Conservation (phyloP, 176 grass and related monocot genomes). For the Eragrostis nindensis region DNA sequence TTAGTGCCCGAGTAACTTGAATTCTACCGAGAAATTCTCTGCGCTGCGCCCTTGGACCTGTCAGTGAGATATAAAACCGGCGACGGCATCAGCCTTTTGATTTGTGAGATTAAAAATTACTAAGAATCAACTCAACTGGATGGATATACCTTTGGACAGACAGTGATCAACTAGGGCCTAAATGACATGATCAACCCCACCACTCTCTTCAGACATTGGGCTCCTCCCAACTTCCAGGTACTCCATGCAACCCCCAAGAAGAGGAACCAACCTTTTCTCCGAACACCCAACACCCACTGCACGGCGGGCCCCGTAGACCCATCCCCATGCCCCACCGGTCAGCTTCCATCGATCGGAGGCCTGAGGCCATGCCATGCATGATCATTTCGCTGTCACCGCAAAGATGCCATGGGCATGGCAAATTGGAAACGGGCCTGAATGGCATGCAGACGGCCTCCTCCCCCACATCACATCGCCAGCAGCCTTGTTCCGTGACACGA, state of each 20-base stretch:
- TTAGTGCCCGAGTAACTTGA: too few species aligned
- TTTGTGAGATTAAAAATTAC: neutral
- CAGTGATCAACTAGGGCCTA: neutral
- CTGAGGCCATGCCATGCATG: neutral
- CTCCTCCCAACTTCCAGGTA: neutral
- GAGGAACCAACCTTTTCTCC: neutral
- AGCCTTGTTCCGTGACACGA: slow-evolving; percentile 38
- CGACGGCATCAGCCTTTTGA: neutral
- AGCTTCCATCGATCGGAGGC: slow-evolving; percentile 30
- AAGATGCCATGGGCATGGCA: slow-evolving; percentile 24
- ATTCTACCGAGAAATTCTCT: too few species aligned
- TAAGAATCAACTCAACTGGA: neutral
- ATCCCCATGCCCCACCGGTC: neutral
- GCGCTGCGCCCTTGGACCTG: neutral
- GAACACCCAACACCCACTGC: neutral
- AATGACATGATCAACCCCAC: slow-evolving; percentile 15
- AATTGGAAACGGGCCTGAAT: slow-evolving; percentile 9
- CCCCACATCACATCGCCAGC: slow-evolving; percentile 12
- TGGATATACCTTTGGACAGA: neutral
- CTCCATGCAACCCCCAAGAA: neutral
- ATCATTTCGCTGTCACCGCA: slow-evolving; percentile 43
- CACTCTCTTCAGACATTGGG: neutral
- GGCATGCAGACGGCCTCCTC: slow-evolving; percentile 21
- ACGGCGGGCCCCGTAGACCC: neutral
- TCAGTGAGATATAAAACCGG: neutral